A percentile compares a stretch with the other conserved stretches of the same genome.
phyloP scores from a whole-genome alignment of 305 asterid species.

The Fraxinus sp. region DNA sequence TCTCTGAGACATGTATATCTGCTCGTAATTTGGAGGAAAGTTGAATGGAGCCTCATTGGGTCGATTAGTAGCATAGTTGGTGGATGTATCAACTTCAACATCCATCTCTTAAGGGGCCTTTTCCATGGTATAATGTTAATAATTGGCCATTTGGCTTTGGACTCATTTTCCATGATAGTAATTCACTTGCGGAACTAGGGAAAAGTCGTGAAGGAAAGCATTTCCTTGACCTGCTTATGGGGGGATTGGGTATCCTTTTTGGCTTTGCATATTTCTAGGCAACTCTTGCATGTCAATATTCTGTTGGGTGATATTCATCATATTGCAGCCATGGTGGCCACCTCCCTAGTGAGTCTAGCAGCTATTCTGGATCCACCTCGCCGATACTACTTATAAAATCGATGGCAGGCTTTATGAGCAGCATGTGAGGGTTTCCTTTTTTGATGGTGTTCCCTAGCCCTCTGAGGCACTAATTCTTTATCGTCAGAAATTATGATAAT shows the following conservation, averaged over 20 bases:
- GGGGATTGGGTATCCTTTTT: background rate
- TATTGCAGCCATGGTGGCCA: background rate
- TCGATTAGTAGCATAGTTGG: background rate
- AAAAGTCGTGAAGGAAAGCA: background rate
- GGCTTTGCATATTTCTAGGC: background rate
- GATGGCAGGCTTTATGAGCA: background rate
- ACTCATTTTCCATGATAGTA: background rate
- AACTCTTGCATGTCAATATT: background rate
- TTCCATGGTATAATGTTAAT: background rate
- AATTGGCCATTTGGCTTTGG: background rate
- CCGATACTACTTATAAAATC: too few species aligned
- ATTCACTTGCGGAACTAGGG: background rate
- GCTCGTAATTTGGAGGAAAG: background rate
- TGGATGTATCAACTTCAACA: background rate
- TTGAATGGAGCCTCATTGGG: background rate
- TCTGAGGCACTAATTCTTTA: background rate
- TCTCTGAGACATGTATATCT: background rate
- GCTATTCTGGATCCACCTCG: too few species aligned
- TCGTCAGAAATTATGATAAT: background rate
- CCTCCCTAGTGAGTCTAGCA: background rate
- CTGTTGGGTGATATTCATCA: background rate
- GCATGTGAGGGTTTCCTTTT: background rate
- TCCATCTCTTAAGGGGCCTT: background rate
- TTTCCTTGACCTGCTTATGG: background rate
- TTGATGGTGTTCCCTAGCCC: background rate